Evolutionary conservation across 305 asterid genomes (phyloP), one percentile per base, ranked within the genome.

Genomic region (Solanum hybrid): DNA sequence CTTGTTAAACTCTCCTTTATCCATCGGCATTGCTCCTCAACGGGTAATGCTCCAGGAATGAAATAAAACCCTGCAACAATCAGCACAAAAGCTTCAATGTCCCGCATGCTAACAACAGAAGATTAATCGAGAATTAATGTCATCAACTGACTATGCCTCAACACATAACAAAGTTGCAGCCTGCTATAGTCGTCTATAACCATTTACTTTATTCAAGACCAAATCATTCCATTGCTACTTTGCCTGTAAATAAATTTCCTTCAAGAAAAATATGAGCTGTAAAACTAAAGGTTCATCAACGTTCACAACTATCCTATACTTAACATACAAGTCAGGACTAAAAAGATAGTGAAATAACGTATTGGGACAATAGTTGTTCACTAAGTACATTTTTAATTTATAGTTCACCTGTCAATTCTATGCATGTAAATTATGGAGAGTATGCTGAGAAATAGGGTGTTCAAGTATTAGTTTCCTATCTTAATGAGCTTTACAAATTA

Each of bases 21-120:
- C 99, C 99, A 97, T 7, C 80, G 93, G 90, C 96, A 93, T 89
- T 97, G 99, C 89, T 96, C 98, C 91, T 95, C 96, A 88, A 93
- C 33, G 87, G 94, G 94, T 90, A 97, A 93, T 26, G 98, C 98
- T 79, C 95, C 95, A 77, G 99, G 98, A 91, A 96, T 95, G 93
- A 95, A 97, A 93, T 94, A 96, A 93, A 96, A 96, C 80, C 99
- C 99, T 96, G 94, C 90, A 93, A 87, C 77, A 34, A 79, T 37
- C 29, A 12, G 84, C 8, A 34, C 29, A 79, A 78, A 78, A 33
- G 84, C 45, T 78, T 78, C 84, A 78, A 7, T 33, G 11, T 57
- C n/a, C 70, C 9, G 72, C 72, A 68, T 68, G 75, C 75, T 22
- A 79, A 79, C 7, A 34, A 79, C 37, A 79, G 41, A 32, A 77